These are phyloP conservation scores for Xylariomycetidae sp. DNA, from an alignment of 2,329 filamentous ascomycete species.

Conservation along the genomic window DNA sequence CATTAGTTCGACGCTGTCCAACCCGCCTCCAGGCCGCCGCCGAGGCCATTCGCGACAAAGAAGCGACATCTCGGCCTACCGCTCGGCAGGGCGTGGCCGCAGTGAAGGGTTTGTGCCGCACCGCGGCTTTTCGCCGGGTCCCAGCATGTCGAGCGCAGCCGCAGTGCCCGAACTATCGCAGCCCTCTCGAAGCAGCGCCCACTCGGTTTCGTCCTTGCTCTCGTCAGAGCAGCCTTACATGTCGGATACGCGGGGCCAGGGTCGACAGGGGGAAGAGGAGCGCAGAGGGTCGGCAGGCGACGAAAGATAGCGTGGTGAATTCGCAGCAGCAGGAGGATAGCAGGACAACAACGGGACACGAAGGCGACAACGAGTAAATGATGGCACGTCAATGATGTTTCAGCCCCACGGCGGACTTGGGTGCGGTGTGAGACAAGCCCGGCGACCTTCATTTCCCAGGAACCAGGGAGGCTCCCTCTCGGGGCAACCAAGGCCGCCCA, in stretches of 20 bases:
- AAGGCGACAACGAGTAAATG: slow-evolving; percentile 17
- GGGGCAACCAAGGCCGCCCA: not conserved
- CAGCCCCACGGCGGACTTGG: slow-evolving; percentile 8
- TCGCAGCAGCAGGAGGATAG: no score
- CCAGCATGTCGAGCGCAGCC: slow-evolving; percentile 28
- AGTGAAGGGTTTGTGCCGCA: slow-evolving; percentile 28
- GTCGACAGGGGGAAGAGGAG: slow-evolving; percentile 22
- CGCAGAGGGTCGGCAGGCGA: slow-evolving; percentile 28
- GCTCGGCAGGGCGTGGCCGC: slow-evolving; percentile 33
- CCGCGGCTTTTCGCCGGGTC: slow-evolving; percentile 32
- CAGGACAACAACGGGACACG: no score
- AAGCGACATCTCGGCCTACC: slow-evolving; percentile 55
- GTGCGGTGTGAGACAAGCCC: slow-evolving; percentile 8
- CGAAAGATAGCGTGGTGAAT: slow-evolving; percentile 27
- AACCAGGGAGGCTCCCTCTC: not conserved
- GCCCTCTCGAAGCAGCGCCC: slow-evolving; percentile 28
- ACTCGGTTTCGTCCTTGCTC: slow-evolving; percentile 40
- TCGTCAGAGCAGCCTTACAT: slow-evolving; percentile 32
- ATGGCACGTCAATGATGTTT: slow-evolving; percentile 6
- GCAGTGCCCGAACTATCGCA: slow-evolving; percentile 26
- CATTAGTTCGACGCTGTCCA: slow-evolving; percentile 41
- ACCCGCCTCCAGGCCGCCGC: slow-evolving; percentile 47
- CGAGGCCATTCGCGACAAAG: slow-evolving; percentile 57
- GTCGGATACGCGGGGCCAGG: slow-evolving; percentile 21
- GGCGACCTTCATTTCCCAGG: slow-evolving; percentile 5